Conservation (phyloP, 1,284 basidiomycete genomes). For the Entoloma clypeatum region DNA sequence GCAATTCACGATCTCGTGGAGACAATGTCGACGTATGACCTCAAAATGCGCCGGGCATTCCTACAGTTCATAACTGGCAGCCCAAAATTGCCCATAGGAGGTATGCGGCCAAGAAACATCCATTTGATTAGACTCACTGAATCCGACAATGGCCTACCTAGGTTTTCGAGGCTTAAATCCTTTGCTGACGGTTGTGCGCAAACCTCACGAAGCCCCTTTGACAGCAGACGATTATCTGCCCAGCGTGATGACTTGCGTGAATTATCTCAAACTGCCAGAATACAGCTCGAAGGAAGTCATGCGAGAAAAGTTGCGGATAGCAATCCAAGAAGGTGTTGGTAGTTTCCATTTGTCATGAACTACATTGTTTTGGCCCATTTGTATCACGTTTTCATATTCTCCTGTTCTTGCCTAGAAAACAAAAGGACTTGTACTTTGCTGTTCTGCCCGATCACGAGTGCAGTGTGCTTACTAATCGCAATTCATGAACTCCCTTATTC, state of each 20-base stretch:
- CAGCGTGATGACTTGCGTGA: conserved; percentile 98
- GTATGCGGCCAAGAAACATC: conserved; percentile 37
- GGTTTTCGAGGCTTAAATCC: conserved; percentile 96
- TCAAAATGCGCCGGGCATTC: conserved; percentile 76
- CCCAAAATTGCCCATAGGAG: conserved; percentile 90
- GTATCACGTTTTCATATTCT: conserved; percentile 12
- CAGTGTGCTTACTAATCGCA: not conserved
- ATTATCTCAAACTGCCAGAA: conserved; percentile 93
- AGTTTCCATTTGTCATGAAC: conserved; percentile 91
- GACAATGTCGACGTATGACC: conserved; percentile 82
- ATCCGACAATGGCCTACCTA: conserved; percentile 25
- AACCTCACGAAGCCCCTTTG: conserved; percentile 89
- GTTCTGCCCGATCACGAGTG: not conserved
- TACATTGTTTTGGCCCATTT: conserved; percentile 12
- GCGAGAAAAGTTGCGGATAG: conserved; percentile 73
- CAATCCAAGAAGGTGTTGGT: conserved; percentile 88
- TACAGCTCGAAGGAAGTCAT: conserved; percentile 84
- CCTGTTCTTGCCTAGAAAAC: conserved; percentile 15
- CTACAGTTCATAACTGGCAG: conserved; percentile 98
- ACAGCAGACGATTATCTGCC: conserved; percentile 94
- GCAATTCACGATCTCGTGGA: conserved; percentile 86
- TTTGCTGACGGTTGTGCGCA: conserved; percentile 93
- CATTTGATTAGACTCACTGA: conserved; percentile 8
- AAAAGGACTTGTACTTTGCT: conserved; percentile 10
- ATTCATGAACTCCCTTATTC: conserved; percentile 8